A percentile compares a stretch with the other conserved stretches of the same genome.
phyloP scores from a whole-genome alignment of 495 filamentous ascomycete species.

The Articulospora tetracladia region DNA sequence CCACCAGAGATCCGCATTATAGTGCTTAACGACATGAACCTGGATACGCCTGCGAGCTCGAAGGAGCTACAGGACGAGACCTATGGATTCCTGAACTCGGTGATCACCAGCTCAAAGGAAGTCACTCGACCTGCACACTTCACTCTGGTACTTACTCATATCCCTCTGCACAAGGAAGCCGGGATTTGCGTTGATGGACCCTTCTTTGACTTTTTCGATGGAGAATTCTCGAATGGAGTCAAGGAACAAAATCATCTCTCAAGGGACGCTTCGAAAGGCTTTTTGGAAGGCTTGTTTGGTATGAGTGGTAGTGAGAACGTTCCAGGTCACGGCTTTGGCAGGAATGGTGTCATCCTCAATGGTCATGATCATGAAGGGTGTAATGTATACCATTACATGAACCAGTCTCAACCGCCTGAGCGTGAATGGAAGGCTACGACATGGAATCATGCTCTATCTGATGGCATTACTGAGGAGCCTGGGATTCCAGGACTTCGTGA shows the following conservation, averaged over 20 bases:
- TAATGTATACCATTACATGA: constrained; percentile 77
- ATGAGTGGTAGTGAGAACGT: constrained; percentile 57
- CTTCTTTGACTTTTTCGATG: constrained; percentile 68
- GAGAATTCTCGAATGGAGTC: constrained; percentile 61
- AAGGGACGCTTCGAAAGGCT: constrained; percentile 55
- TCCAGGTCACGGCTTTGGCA: constrained; percentile 52
- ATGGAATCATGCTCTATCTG: constrained; percentile 33
- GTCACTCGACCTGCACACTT: constrained; percentile 64
- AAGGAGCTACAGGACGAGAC: constrained; percentile 61
- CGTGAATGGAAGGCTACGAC: constrained; percentile 41
- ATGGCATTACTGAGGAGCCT: constrained; percentile 29
- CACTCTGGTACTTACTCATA: constrained; percentile 85
- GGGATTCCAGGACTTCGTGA: constrained; percentile 65
- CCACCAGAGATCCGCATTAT: constrained; percentile 70
- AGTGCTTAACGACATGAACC: constrained; percentile 85
- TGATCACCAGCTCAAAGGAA: constrained; percentile 62
- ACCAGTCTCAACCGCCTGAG: constrained; percentile 35
- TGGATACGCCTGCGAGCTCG: constrained; percentile 75
- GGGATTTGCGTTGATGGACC: constrained; percentile 85
- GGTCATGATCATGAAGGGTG: constrained; percentile 96
- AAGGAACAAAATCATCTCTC: constrained; percentile 91
- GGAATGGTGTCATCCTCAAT: constrained; percentile 69
- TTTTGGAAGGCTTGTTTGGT: constrained; percentile 78
- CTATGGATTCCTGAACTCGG: constrained; percentile 71
- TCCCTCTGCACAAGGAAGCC: constrained; percentile 79